Percentiles rank a stretch among this genome's conserved stretches.
phyloP scores from a whole-genome alignment of 768 basidiomycete species.

The Collybia mongolica region DNA sequence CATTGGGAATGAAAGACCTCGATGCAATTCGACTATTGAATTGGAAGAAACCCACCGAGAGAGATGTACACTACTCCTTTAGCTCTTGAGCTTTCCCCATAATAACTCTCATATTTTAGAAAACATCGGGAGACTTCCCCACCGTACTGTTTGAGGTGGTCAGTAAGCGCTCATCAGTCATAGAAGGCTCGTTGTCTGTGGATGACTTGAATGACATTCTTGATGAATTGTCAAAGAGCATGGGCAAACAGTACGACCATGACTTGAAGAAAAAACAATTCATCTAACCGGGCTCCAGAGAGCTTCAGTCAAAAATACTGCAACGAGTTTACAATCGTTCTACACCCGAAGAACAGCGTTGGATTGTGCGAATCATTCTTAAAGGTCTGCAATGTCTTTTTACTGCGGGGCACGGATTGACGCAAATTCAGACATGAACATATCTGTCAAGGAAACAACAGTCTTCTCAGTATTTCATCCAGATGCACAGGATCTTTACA shows the following conservation, averaged over 20 bases:
- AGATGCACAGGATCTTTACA: constrained; percentile 91
- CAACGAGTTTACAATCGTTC: constrained; percentile 74
- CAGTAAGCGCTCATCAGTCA: constrained; percentile 76
- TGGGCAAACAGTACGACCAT: constrained; percentile 67
- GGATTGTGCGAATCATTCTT: constrained; percentile 94
- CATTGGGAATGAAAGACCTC: constrained; percentile 73
- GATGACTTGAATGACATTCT: constrained; percentile 81
- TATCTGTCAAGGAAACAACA: constrained; percentile 92
- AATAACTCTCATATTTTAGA: constrained; percentile 34
- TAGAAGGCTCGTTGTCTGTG: constrained; percentile 73
- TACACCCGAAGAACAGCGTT: constrained; percentile 87
- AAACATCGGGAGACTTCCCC: constrained; percentile 83
- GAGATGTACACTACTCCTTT: constrained; percentile 39
- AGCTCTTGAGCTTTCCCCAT: not conserved
- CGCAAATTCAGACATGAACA: constrained; percentile 69
- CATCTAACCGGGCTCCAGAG: constrained; percentile 42
- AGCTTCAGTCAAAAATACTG: constrained; percentile 71
- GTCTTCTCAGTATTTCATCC: constrained; percentile 91
- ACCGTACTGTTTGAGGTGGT: constrained; percentile 86
- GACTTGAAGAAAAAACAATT: not conserved
- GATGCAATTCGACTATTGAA: constrained; percentile 82
- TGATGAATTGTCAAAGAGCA: constrained; percentile 70
- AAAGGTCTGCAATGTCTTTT: constrained; percentile 60
- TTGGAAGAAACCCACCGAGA: constrained; percentile 85
- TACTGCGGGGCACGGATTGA: not conserved